A percentile compares a stretch with the other conserved stretches of the same genome.
phyloP scores from a whole-genome alignment of 2,329 filamentous ascomycete genomes.

The Chrysoporthe cubensis region DNA sequence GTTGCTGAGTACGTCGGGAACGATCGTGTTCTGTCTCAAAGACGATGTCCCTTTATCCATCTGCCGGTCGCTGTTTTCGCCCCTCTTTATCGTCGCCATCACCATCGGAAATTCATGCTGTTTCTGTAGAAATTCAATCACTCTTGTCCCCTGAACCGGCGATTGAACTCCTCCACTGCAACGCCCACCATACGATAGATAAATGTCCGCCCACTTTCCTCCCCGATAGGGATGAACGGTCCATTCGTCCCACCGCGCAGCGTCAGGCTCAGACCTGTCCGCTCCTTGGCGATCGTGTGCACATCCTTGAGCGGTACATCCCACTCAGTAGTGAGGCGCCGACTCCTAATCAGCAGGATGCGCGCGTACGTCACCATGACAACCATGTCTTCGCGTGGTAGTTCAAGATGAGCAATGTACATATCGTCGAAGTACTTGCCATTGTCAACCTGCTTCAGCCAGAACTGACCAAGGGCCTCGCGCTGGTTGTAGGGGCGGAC shows the following conservation, averaged over 20 bases:
- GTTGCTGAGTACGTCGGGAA: neutral
- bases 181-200: constrained; percentile 68
- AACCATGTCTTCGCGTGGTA: constrained; percentile 85
- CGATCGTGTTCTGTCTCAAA: neutral
- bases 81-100: neutral
- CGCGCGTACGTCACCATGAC: constrained; percentile 86
- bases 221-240: constrained; percentile 91
- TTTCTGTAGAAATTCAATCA: constrained; percentile 26
- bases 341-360: constrained; percentile 88
- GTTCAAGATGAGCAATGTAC: constrained; percentile 94
- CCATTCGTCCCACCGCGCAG: constrained; percentile 90
- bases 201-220: constrained; percentile 73
- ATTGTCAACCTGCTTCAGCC: constrained; percentile 97
- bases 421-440: constrained; percentile 97
- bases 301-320: constrained; percentile 95
- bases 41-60: neutral
- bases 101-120: neutral
- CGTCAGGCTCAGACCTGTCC: constrained; percentile 88
- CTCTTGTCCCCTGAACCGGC: constrained; percentile 56
- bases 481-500: constrained; percentile 93
- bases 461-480: constrained; percentile 95
- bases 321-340: constrained; percentile 89
- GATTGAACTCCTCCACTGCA: constrained; percentile 70
- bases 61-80: neutral
- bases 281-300: constrained; percentile 95